Conservation (phyloP, 306 rosid species). For the Cicer cuneatum region DNA sequence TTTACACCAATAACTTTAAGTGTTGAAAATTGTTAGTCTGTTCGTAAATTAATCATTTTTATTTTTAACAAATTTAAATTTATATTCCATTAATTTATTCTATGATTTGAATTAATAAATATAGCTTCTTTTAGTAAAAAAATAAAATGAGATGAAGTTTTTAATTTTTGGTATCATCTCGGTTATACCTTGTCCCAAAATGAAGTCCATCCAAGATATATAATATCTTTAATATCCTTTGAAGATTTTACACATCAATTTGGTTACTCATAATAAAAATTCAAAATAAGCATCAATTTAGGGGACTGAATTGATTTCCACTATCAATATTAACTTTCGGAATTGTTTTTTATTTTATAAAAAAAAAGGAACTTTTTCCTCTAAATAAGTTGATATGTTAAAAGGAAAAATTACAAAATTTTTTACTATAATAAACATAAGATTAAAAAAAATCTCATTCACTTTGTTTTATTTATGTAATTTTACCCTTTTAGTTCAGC, state of each 20-base stretch:
- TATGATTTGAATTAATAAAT: too few relatives aligned
- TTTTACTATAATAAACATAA: background rate
- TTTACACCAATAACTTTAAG: too few relatives aligned
- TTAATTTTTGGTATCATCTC: background rate
- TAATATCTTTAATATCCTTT: background rate
- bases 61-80: too few relatives aligned
- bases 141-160: background rate
- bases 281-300: background rate
- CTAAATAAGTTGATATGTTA: background rate
- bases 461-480: too few relatives aligned
- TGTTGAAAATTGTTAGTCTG: too few relatives aligned
- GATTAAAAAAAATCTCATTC: background rate
- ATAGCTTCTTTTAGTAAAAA: too few relatives aligned
- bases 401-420: too few relatives aligned
- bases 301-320: background rate
- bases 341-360: background rate
- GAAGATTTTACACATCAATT: background rate
- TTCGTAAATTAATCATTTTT: too few relatives aligned
- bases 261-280: background rate
- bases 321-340: background rate
- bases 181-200: background rate
- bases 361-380: background rate
- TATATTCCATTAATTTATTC: too few relatives aligned
- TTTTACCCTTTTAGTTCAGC: too few relatives aligned
- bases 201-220: background rate